Evolutionary conservation across 768 basidiomycete genomes (phyloP).

Genomic region (Gloeopeniophorella convolvens): DNA sequence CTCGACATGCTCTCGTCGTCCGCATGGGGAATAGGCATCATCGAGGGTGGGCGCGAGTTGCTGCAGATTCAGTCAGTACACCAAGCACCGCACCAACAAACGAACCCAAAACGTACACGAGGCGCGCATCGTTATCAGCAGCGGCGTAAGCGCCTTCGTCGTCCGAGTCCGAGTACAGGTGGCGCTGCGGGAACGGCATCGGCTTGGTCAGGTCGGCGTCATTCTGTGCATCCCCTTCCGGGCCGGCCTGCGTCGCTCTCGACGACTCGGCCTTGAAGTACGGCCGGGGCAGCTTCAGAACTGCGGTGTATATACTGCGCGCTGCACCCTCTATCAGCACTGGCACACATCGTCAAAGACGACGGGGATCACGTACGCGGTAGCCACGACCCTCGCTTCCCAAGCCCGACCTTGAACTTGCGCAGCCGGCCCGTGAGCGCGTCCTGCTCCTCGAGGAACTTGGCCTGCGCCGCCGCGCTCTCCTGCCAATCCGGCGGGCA

Average conservation of each 20-base stretch:
- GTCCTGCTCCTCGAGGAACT: conserved; percentile 71
- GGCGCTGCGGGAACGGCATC: conserved; percentile 10
- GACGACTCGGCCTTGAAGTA: background rate
- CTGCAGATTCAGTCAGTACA: conserved; percentile 27
- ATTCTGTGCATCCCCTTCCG: background rate
- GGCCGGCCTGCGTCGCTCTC: background rate
- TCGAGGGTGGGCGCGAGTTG: conserved; percentile 44
- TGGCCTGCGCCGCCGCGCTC: conserved; percentile 45
- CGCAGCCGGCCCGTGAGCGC: conserved; percentile 54
- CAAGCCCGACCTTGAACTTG: conserved; percentile 37
- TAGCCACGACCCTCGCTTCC: background rate
- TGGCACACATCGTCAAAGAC: background rate
- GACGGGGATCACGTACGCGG: background rate
- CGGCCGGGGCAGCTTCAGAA: conserved; percentile 11
- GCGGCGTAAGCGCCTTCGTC: conserved; percentile 57
- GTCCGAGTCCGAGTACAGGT: conserved; percentile 52
- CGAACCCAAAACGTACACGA: conserved; percentile 45
- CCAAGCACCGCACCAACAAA: background rate
- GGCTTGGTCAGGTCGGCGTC: conserved; percentile 2
- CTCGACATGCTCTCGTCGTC: conserved; percentile 51
- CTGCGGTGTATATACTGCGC: conserved; percentile 1
- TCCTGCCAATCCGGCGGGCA: conserved; percentile 52
- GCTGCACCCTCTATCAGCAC: conserved; percentile 4
- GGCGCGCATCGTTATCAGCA: conserved; percentile 60
- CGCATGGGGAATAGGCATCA: conserved; percentile 30